These are phyloP conservation scores for Cladosporium colombiae DNA, from an alignment of 2,329 filamentous ascomycete species.

Conservation along the genomic window DNA sequence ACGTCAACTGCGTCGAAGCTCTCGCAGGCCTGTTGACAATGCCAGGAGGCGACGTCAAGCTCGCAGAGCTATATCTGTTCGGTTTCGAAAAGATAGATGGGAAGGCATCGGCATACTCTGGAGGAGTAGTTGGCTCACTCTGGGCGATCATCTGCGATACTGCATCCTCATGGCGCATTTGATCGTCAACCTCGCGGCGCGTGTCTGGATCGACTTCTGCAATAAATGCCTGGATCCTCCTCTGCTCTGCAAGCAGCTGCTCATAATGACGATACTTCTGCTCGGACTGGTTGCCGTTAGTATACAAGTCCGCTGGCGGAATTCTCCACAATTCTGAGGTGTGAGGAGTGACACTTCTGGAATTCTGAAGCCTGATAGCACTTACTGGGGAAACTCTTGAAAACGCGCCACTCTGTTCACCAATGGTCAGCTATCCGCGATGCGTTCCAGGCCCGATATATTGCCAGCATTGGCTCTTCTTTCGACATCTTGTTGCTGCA, in stretches of 20 bases:
- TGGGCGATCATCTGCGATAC: slow-evolving; percentile 64
- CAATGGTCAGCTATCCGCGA: slow-evolving; percentile 1
- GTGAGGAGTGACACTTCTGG: not conserved
- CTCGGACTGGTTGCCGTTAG: slow-evolving; percentile 67
- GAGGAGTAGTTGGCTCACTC: slow-evolving; percentile 93
- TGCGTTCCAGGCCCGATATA: not conserved
- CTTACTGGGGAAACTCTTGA: slow-evolving; percentile 18
- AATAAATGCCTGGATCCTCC: slow-evolving; percentile 89
- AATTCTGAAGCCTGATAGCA: not conserved
- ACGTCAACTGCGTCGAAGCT: slow-evolving; percentile 14
- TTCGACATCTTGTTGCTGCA: not conserved
- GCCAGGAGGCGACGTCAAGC: slow-evolving; percentile 73
- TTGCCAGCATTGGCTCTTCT: not conserved
- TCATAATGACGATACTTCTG: slow-evolving; percentile 94
- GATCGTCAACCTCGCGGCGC: slow-evolving; percentile 77
- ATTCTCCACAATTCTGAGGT: not conserved
- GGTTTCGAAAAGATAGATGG: slow-evolving; percentile 68
- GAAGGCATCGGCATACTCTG: slow-evolving; percentile 85
- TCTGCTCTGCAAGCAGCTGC: slow-evolving; percentile 82
- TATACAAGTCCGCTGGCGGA: not conserved
- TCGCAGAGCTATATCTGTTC: slow-evolving; percentile 86
- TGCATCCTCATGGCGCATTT: slow-evolving; percentile 81
- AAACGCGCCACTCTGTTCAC: slow-evolving; percentile 4
- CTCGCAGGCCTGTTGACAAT: slow-evolving; percentile 55
- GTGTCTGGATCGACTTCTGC: slow-evolving; percentile 84